A percentile compares a stretch with the other conserved stretches of the same genome.
These are phyloP conservation scores for Monosporascus sp. DNA, from an alignment of 2,329 filamentous ascomycete genomes.

Conservation along the genomic window DNA sequence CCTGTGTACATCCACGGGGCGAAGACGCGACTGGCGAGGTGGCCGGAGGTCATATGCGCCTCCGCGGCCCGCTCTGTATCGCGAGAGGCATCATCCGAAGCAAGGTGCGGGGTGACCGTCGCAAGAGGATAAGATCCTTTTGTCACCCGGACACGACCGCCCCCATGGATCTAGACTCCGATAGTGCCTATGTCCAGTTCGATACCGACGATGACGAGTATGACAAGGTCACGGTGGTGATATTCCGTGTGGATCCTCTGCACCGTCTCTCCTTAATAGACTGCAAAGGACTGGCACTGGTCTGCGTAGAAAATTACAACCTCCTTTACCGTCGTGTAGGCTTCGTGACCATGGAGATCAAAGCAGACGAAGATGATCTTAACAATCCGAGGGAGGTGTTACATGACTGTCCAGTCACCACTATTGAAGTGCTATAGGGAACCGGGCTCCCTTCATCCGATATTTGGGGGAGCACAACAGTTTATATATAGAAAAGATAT, in stretches of 20 bases:
- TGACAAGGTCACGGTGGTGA: neutral
- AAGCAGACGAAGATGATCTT: neutral
- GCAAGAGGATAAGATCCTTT: neutral
- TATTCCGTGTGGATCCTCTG: neutral
- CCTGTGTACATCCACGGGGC: neutral
- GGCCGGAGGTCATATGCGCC: neutral
- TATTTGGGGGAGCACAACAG: too few species aligned
- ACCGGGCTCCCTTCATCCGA: too few species aligned
- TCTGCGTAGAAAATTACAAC: neutral
- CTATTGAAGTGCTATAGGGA: neutral
- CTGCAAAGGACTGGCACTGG: neutral
- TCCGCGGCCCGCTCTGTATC: neutral
- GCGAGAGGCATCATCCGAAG: neutral
- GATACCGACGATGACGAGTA: neutral
- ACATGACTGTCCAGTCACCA: neutral
- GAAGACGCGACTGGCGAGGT: neutral
- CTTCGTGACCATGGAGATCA: neutral
- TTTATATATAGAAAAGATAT: too few species aligned
- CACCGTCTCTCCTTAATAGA: neutral
- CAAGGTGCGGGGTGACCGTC: neutral
- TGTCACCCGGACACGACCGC: neutral
- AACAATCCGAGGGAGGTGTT: neutral
- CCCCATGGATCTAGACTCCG: neutral
- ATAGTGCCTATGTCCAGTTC: neutral
- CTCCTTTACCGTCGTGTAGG: neutral